phyloP scores from a whole-genome alignment of 140 eudicot genomes.

The Cichorium intybus region DNA sequence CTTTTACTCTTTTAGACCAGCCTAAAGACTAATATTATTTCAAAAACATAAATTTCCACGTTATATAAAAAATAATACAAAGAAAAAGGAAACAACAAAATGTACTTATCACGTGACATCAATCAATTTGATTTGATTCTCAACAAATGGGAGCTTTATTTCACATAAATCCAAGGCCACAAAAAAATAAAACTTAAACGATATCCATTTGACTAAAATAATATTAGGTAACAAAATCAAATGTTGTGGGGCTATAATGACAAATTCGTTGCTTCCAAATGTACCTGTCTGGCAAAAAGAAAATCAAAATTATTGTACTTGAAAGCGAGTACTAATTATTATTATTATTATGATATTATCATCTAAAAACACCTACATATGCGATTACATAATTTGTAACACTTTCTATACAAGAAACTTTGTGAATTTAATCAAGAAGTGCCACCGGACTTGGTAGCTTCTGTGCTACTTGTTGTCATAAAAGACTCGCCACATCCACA shows the following conservation, averaged over 20 bases:
- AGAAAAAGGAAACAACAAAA: background rate
- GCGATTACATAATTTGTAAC: constrained; percentile 8
- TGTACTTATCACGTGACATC: background rate
- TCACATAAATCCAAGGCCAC: background rate
- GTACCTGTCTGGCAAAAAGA: background rate
- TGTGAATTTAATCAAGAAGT: constrained; percentile 29
- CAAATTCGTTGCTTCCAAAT: background rate
- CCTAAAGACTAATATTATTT: no score
- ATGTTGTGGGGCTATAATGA: background rate
- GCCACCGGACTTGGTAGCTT: constrained; percentile 54
- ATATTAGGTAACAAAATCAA: background rate
- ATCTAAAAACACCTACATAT: constrained; percentile 6
- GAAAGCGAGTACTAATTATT: no score
- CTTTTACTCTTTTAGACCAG: no score
- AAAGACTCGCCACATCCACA: constrained; percentile 97
- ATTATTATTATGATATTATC: constrained; percentile 1
- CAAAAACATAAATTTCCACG: no score
- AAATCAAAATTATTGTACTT: background rate
- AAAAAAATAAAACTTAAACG: background rate
- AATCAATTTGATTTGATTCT: no score
- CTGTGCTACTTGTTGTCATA: constrained; percentile 63
- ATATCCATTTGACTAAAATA: background rate
- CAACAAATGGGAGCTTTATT: background rate
- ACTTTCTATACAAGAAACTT: constrained; percentile 20
- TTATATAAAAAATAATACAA: no score